phyloP scores from a whole-genome alignment of 2,329 filamentous ascomycete genomes.

The Aspergillus oerlinghausenensis region DNA sequence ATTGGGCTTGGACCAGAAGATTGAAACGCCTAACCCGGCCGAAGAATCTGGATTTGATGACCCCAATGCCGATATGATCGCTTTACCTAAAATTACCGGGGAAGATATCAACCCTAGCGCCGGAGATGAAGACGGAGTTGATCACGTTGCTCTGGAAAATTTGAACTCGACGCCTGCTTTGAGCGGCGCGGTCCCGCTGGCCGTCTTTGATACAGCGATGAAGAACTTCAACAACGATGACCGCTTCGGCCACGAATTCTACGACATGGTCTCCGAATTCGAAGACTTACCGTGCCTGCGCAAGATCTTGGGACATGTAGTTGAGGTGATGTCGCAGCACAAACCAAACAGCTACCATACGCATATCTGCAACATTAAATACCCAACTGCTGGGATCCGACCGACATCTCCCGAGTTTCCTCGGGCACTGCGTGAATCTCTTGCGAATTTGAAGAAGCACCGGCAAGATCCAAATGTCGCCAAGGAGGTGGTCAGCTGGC shows the following conservation, averaged over 20 bases:
- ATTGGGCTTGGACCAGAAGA: constrained; percentile 53
- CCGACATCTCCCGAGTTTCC: constrained; percentile 67
- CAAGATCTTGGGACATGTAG: constrained; percentile 68
- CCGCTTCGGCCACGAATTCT: constrained; percentile 69
- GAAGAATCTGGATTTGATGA: constrained; percentile 36
- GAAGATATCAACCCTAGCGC: constrained; percentile 57
- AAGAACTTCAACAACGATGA: constrained; percentile 69
- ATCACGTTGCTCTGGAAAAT: constrained; percentile 57
- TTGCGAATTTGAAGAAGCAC: constrained; percentile 58
- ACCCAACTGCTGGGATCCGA: constrained; percentile 64
- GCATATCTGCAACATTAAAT: constrained; percentile 65
- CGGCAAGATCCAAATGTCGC: constrained; percentile 40
- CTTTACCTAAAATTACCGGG: constrained; percentile 55
- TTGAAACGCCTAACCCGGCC: constrained; percentile 37
- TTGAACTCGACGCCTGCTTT: constrained; percentile 71
- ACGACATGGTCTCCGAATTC: constrained; percentile 71
- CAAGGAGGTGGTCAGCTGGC: constrained; percentile 45
- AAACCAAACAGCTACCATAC: constrained; percentile 60
- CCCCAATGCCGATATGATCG: constrained; percentile 53
- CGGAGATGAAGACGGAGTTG: constrained; percentile 49
- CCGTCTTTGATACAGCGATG: constrained; percentile 82
- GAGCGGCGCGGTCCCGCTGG: constrained; percentile 87
- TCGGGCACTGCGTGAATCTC: constrained; percentile 59
- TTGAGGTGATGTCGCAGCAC: constrained; percentile 56
- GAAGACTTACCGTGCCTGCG: constrained; percentile 58